Evolutionary conservation across 78 protist genomes (phyloP).

Genomic region (Dictyostelium purpureum): DNA sequence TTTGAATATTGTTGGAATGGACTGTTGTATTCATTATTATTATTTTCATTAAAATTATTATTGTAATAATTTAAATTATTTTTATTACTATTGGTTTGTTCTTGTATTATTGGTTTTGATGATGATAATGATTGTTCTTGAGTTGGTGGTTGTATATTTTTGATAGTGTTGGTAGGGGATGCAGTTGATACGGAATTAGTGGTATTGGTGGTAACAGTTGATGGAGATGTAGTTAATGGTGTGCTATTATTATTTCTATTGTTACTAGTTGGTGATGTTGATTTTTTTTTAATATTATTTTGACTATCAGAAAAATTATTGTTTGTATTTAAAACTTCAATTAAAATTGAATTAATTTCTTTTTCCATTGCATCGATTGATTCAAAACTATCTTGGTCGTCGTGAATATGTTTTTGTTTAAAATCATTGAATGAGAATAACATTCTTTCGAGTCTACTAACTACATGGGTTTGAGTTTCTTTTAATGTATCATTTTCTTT

Average conservation of each 20-base stretch:
- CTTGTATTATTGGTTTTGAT: not conserved
- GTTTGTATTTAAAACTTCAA: constrained; percentile 10
- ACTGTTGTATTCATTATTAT: not conserved
- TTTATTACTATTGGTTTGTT: too few species aligned
- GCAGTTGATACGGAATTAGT: not conserved
- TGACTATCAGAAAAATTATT: not conserved
- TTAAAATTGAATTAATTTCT: not conserved
- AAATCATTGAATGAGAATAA: constrained; percentile 13
- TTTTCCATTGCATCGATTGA: not conserved
- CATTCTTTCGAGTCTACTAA: constrained; percentile 58
- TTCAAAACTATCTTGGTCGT: constrained; percentile 2
- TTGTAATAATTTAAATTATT: too few species aligned
- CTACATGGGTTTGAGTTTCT: constrained; percentile 31
- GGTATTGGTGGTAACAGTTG: not conserved
- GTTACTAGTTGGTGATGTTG: not conserved
- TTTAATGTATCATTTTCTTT: constrained; percentile 14
- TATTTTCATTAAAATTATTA: not conserved
- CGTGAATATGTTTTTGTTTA: constrained; percentile 24
- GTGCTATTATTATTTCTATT: not conserved
- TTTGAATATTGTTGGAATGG: not conserved
- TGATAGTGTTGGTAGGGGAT: not conserved
- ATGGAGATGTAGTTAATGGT: not conserved
- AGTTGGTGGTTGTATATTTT: not conserved
- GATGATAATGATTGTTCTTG: not conserved
- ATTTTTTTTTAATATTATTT: not conserved